Evolutionary conservation across 2,329 filamentous ascomycete species (phyloP), one percentile per base, ranked within the genome.

Genomic region (Scedosporium dehoogii): DNA sequence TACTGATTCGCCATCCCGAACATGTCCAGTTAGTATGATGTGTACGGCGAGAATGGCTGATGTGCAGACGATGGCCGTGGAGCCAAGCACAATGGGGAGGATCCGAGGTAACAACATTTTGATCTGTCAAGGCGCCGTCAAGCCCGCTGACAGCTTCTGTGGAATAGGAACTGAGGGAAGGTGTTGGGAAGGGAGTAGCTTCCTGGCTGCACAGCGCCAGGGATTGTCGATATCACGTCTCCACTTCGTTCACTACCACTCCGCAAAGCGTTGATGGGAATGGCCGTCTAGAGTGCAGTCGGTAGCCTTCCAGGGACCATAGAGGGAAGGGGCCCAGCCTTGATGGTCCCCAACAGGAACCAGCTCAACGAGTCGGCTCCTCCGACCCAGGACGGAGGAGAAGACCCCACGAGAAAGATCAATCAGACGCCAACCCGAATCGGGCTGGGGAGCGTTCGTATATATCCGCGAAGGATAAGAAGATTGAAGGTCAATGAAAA

Each of bases 31-130:
- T 41, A 79, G 69, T 53, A 79, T 69, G 38, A 74, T 69, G 38
- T 79, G 73, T 25, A 81, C 67, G 46, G 72, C 73, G 25, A 79
- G 59, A 12, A 74, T 69, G 14, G 75, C 73, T 14, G 62, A 60
- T 4, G 62, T 63, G 9, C 46, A 65, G 84, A 73, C 21, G 48
- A 63, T 56, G 61, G 61, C 42, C 14, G 58, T 18, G 4, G 42
- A 46, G 41, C 61, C 61, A 10, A 53, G 27, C n/a, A 48, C 55
- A 14, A 59, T 10, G 27, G 61, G 56, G 10, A 62, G 33, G 18
- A 38, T 14, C 21, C 61, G 61, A n/a, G 61, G 27, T 42, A 62
- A 42, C n/a, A 21, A n/a, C 61, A 62, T 62, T 53, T 4, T 60
- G 21, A 46, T 21, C 16, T 48, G 44, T 46, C 44, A 12, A 21